Evolutionary conservation across 1,284 basidiomycete species (phyloP).

Genomic region (Caloboletus firmus): DNA sequence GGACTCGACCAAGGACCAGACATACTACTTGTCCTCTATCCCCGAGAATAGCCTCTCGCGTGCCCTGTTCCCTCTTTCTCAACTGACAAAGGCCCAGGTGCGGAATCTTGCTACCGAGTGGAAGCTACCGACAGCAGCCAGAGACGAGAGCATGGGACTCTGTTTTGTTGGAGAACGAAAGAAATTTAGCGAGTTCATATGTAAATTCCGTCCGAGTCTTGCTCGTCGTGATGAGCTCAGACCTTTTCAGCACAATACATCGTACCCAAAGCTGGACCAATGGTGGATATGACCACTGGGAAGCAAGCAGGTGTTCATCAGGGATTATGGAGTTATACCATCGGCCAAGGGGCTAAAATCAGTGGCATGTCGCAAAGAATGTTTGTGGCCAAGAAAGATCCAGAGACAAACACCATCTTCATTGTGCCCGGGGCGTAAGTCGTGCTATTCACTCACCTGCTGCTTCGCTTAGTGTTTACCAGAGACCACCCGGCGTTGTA

Average conservation of each 20-base stretch:
- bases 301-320: conserved; percentile 61
- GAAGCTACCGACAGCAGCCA: conserved; percentile 72
- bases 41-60: conserved; percentile 61
- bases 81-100: conserved; percentile 69
- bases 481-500: conserved; percentile 70
- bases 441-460: not conserved
- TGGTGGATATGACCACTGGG: conserved; percentile 62
- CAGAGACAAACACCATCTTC: conserved; percentile 59
- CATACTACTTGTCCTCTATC: conserved; percentile 88
- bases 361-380: conserved; percentile 61
- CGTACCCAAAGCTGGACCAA: conserved; percentile 60
- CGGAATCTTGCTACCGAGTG: conserved; percentile 73
- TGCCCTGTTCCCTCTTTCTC: conserved; percentile 79
- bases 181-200: conserved; percentile 73
- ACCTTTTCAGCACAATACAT: conserved; percentile 72
- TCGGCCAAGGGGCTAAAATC: conserved; percentile 78
- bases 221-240: conserved; percentile 9
- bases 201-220: conserved; percentile 40
- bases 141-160: conserved; percentile 93
- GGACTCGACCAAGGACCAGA: conserved; percentile 86
- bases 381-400: conserved; percentile 80
- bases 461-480: conserved; percentile 3
- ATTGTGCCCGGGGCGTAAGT: conserved; percentile 77
- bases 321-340: conserved; percentile 87
- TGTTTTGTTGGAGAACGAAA: conserved; percentile 90